Conservation (phyloP, 2,329 filamentous ascomycete species). For the Ilyonectria robusta region DNA sequence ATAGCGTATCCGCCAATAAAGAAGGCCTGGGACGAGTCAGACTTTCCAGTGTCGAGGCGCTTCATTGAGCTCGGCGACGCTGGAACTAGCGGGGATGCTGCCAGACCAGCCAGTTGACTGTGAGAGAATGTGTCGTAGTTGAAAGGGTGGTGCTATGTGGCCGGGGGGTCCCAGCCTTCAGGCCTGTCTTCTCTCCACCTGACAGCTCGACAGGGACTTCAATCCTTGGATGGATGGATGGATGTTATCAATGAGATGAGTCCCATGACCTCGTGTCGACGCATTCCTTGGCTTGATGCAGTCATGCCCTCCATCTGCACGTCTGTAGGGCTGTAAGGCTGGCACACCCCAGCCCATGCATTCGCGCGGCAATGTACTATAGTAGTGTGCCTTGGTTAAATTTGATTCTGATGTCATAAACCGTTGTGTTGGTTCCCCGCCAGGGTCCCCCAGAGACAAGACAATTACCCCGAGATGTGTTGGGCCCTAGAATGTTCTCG, state of each 20-base stretch:
- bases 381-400: background rate
- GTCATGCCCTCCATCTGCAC: slow-evolving; percentile 6
- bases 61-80: slow-evolving; percentile 7
- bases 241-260: background rate
- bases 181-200: background rate
- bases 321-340: slow-evolving; percentile 48
- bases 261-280: background rate
- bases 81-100: background rate
- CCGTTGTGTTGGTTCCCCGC: background rate
- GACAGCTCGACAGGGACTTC: background rate
- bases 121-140: background rate
- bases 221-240: background rate
- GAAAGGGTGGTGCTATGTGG: background rate
- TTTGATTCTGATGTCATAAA: background rate
- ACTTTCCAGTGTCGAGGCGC: slow-evolving; percentile 16
- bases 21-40: slow-evolving; percentile 22
- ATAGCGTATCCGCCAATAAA: slow-evolving; percentile 21
- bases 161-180: background rate
- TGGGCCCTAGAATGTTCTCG: background rate
- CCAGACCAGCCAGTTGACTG: background rate
- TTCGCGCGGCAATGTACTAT: background rate
- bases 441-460: background rate
- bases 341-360: slow-evolving; percentile 12
- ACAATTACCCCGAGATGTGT: background rate
- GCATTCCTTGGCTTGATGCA: background rate